These are phyloP conservation scores for Colletotrichum filicis DNA, from an alignment of 2,329 filamentous ascomycete genomes.

Conservation along the genomic window DNA sequence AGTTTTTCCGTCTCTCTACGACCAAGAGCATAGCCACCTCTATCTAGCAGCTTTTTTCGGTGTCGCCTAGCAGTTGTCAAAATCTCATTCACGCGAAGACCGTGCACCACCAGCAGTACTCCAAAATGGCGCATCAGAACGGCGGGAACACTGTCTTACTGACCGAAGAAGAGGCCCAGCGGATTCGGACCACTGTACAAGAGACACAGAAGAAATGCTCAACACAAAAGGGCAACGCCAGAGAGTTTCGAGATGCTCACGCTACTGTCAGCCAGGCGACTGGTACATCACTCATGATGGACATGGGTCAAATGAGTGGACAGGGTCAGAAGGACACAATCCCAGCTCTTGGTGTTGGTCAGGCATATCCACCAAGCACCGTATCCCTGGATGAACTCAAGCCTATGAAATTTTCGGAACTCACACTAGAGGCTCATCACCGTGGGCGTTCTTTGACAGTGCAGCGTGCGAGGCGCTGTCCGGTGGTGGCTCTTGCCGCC, in stretches of 20 bases:
- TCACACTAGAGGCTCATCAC: slow-evolving; percentile 45
- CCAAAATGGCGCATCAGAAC: slow-evolving; percentile 7
- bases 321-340: slow-evolving; percentile 40
- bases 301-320: slow-evolving; percentile 41
- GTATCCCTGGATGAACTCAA: slow-evolving; percentile 35
- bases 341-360: slow-evolving; percentile 42
- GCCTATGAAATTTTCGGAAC: slow-evolving; percentile 40
- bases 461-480: slow-evolving; percentile 39
- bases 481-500: slow-evolving; percentile 38
- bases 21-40: background rate
- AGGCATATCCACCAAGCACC: slow-evolving; percentile 41
- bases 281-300: slow-evolving; percentile 44
- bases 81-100: too few species aligned
- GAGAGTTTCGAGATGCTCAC: slow-evolving; percentile 15
- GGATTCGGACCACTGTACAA: slow-evolving; percentile 41
- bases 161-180: slow-evolving; percentile 43
- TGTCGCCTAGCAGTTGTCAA: background rate
- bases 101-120: background rate
- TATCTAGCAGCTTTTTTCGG: background rate
- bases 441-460: slow-evolving; percentile 40
- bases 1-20: background rate
- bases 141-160: slow-evolving; percentile 44
- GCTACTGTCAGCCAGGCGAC: slow-evolving; percentile 26
- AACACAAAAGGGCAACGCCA: slow-evolving; percentile 34
- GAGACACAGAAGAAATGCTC: slow-evolving; percentile 38